These are phyloP conservation scores for Calocera viscosa DNA, from an alignment of 768 basidiomycete species.

Conservation along the genomic window DNA sequence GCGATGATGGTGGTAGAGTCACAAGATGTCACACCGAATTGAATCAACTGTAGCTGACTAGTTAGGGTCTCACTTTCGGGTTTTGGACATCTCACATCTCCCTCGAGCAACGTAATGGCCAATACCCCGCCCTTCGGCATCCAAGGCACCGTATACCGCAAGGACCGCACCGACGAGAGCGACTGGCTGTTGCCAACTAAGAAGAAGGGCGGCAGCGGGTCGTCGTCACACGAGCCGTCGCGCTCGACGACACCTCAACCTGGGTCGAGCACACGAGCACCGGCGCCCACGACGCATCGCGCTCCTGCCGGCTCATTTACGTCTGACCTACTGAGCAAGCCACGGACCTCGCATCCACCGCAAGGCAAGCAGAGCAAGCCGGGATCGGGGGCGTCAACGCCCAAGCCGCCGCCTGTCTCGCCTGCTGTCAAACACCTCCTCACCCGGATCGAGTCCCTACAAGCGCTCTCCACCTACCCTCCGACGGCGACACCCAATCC, in stretches of 20 bases:
- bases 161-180: conserved; percentile 1
- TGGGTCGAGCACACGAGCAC: background rate
- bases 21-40: too few relatives aligned
- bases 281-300: background rate
- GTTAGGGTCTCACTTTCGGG: too few relatives aligned
- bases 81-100: background rate
- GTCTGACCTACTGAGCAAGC: background rate
- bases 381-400: background rate
- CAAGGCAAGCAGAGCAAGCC: background rate
- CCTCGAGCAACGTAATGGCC: background rate
- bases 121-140: background rate
- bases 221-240: background rate
- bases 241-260: background rate
- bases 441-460: background rate
- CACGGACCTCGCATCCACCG: background rate
- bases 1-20: too few relatives aligned
- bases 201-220: background rate
- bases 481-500: background rate
- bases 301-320: background rate
- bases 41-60: too few relatives aligned
- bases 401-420: background rate
- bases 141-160: background rate
- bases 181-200: background rate
- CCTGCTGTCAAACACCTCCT: background rate
- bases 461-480: background rate